Conservation (phyloP, 139 green algal genomes). For the Closterium sp. region DNA sequence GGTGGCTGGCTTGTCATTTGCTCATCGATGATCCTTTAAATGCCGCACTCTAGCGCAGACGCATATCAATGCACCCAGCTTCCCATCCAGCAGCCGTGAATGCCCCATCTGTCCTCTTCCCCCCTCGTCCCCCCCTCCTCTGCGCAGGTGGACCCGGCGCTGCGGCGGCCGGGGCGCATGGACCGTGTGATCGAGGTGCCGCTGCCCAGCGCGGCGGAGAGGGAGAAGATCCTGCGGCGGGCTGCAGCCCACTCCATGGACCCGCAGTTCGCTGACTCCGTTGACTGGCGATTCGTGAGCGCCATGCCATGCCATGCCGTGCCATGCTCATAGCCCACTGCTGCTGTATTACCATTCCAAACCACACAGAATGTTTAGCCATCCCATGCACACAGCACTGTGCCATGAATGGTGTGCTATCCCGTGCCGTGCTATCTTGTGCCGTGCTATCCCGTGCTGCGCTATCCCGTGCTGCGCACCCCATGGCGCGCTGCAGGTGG, state of each 20-base stretch:
- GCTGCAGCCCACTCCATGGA: conserved; percentile 12
- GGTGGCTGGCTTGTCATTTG: too few species aligned
- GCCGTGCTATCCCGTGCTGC: not conserved
- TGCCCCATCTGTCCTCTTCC: not conserved
- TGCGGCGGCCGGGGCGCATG: conserved; percentile 57
- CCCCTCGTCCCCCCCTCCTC: not conserved
- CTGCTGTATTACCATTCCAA: too few species aligned
- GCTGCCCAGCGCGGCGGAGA: conserved; percentile 4
- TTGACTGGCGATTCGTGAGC: conserved; percentile 28
- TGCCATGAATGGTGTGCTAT: not conserved
- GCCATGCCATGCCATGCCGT: not conserved
- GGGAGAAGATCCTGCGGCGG: conserved; percentile 1
- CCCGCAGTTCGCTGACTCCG: not conserved
- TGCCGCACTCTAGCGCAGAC: too few species aligned
- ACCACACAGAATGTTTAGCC: too few species aligned
- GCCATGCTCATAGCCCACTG: too few species aligned
- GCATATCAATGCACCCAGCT: too few species aligned
- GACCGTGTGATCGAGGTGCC: conserved; percentile 38
- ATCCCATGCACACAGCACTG: too few species aligned
- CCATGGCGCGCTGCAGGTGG: conserved; percentile 14
- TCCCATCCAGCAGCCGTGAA: not conserved
- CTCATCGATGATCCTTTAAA: too few species aligned
- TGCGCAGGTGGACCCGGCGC: conserved; percentile 49
- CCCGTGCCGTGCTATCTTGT: not conserved
- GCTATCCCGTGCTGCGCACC: not conserved